Evolutionary conservation across 441 rosid genomes (phyloP).

Genomic region (Croton setiger): DNA sequence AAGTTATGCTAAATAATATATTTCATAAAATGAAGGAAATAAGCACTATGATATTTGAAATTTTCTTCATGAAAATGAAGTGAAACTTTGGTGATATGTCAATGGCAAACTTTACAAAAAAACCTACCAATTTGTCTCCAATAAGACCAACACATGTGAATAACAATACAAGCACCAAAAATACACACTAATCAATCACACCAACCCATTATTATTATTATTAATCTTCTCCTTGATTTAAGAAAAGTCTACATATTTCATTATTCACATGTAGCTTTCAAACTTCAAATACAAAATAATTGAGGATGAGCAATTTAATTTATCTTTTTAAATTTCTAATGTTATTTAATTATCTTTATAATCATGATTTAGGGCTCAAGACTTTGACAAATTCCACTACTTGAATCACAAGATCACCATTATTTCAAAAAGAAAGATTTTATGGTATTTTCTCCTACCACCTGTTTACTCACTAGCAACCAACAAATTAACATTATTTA

Average conservation of each 20-base stretch:
- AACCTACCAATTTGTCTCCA: constrained; percentile 22
- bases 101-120: constrained; percentile 16
- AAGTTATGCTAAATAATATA: too few species aligned
- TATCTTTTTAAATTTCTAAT: background rate
- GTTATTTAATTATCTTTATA: too few species aligned
- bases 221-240: background rate
- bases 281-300: constrained; percentile 1
- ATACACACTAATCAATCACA: background rate
- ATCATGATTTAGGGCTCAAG: background rate
- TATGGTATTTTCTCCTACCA: background rate
- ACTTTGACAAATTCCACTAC: background rate
- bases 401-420: background rate
- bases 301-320: background rate
- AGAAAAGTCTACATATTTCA: background rate
- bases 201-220: constrained; percentile 21
- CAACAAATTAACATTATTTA: background rate
- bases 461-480: background rate
- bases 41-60: background rate
- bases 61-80: constrained; percentile 15
- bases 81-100: constrained; percentile 28
- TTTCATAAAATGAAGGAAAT: constrained; percentile 1
- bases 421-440: background rate
- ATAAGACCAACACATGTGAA: constrained; percentile 18
- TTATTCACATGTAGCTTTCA: constrained; percentile 7
- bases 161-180: constrained; percentile 6